Evolutionary conservation across 306 rosid species (phyloP), one percentile per base, ranked within the genome.

Genomic region (Lotus japonicus): DNA sequence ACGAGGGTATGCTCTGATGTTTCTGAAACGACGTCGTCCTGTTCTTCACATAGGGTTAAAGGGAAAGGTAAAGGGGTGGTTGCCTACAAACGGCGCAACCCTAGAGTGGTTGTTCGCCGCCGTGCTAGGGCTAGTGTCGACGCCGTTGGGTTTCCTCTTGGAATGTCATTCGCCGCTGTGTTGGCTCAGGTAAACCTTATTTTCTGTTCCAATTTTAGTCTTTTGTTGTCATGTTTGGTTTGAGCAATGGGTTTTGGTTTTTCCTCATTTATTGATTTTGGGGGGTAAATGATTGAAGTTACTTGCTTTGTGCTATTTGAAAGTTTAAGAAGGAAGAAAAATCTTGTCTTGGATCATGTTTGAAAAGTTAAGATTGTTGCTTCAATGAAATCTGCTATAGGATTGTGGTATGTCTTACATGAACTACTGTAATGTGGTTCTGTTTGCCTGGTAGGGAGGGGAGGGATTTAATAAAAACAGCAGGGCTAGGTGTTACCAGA

Each of bases 161-260:
- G 97, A 58, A 90, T 94, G 92, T 90, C 96, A 0, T 77, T 94
- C 15, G 98, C 97, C 1, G 92, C 96, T 14, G 84, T 94, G 56
- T 71, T 85, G 65, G 84, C 87, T 57, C 92, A 88, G 98, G 98
- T 94, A 63, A 58, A 42, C 13, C 46, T 15, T 21, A 3, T 21
- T 21, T 21, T 21, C 26, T 3, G 26, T 21, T 67, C 21, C n/a
- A 36, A 51, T 38, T 51, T 66, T 3, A 10, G 9, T 50, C 45
- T 26, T 19, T 39, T 41, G 12, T 52, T 2, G 7, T 10, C 14
- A 38, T 38, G 4, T 7, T 38, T 38, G 42, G 0, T 38, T 38
- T 38, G 42, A 7, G 9, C 3, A 38, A 38, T 38, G 42, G 39
- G 11, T 38, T 11, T 38, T 38, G 39, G 11, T 38, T 38, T 38